Conservation (phyloP, 352 stramenopile genomes). For the Globisporangium abappressorium region DNA sequence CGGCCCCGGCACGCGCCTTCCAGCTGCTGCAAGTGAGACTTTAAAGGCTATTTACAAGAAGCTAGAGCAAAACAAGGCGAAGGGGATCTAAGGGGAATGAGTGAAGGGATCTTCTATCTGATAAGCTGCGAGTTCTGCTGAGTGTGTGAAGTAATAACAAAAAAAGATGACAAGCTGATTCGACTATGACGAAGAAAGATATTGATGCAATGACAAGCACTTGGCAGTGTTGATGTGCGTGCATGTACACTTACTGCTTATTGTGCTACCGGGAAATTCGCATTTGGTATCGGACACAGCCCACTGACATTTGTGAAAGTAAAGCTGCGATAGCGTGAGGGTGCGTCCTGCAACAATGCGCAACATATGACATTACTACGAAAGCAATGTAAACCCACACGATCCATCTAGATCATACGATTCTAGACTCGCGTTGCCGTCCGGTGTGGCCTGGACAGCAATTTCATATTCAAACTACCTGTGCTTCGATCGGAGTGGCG, state of each 20-base stretch:
- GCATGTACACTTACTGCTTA: not conserved
- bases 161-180: not conserved
- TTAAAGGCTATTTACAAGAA: conserved; percentile 58
- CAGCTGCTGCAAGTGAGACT: conserved; percentile 65
- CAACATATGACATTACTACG: not conserved
- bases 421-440: too few species aligned
- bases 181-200: not conserved
- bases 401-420: too few species aligned
- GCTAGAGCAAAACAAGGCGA: conserved; percentile 38
- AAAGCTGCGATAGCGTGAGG: not conserved
- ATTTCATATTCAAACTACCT: too few species aligned
- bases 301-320: not conserved
- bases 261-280: not conserved
- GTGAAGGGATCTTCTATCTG: not conserved
- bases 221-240: not conserved
- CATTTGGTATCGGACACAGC: not conserved
- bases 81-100: conserved; percentile 24
- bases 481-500: too few species aligned
- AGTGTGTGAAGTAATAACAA: conserved; percentile 3
- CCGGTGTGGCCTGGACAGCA: too few species aligned
- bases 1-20: conserved; percentile 93
- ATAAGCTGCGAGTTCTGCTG: not conserved
- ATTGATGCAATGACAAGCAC: not conserved
- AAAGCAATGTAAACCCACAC: too few species aligned
- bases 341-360: too few species aligned